phyloP scores from a whole-genome alignment of 805 yeast genomes.

The Kuraishia capsulata region DNA sequence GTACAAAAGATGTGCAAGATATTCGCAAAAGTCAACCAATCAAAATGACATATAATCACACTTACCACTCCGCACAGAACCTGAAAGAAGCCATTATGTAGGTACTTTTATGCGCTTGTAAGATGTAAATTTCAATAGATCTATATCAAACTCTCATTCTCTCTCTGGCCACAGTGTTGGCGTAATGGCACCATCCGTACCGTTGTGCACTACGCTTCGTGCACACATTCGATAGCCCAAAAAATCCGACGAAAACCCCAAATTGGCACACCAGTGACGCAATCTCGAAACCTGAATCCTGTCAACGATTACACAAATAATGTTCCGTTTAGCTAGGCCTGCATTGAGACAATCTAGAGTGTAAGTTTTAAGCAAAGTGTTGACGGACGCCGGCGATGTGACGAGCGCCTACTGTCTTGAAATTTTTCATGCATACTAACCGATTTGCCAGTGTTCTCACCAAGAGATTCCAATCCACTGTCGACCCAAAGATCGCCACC shows the following conservation, averaged over 20 bases:
- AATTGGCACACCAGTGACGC: too few species aligned
- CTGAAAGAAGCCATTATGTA: constrained; percentile 77
- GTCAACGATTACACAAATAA: neutral
- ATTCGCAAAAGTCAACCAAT: neutral
- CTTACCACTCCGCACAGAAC: constrained; percentile 79
- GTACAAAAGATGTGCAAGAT: neutral
- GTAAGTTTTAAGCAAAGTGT: neutral
- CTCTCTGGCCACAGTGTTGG: too few species aligned
- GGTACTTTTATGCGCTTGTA: too few species aligned
- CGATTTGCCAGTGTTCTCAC: neutral
- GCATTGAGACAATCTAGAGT: constrained; percentile 1
- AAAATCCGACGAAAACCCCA: too few species aligned
- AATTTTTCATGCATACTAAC: neutral
- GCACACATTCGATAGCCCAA: too few species aligned
- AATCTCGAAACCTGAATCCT: too few species aligned
- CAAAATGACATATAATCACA: neutral
- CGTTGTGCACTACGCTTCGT: too few species aligned
- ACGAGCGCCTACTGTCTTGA: too few species aligned
- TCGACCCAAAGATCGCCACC: constrained; percentile 78
- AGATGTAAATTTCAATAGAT: too few species aligned
- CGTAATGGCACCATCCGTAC: too few species aligned
- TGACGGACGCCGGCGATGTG: too few species aligned
- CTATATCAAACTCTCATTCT: too few species aligned
- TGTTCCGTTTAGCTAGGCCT: constrained; percentile 1
- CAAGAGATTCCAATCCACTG: constrained; percentile 21